phyloP scores from a whole-genome alignment of 768 basidiomycete species.

The Suillus lakei region DNA sequence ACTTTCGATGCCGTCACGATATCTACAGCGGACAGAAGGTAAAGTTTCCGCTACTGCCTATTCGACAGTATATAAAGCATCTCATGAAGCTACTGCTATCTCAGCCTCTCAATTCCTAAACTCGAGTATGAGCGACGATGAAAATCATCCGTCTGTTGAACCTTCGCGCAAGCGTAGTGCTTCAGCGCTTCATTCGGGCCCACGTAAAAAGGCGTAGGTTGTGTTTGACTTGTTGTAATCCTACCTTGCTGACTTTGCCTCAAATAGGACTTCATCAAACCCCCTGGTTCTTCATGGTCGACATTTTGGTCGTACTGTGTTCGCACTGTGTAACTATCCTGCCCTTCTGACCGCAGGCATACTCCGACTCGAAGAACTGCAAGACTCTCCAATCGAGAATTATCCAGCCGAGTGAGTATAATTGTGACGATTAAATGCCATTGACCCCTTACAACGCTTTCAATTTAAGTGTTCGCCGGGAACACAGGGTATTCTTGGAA shows the following conservation, averaged over 20 bases:
- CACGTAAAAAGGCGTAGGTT: background rate
- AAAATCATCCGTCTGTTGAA: background rate
- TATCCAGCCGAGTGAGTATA: background rate
- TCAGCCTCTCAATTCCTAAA: background rate
- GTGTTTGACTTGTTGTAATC: background rate
- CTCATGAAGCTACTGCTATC: background rate
- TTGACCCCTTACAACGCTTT: background rate
- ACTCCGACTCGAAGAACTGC: background rate
- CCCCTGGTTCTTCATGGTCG: slow-evolving; percentile 25
- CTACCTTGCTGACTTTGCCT: background rate
- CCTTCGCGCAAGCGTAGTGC: background rate
- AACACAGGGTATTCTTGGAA: background rate
- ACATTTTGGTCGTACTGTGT: slow-evolving; percentile 26
- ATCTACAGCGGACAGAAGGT: background rate
- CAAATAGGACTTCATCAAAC: slow-evolving; percentile 4
- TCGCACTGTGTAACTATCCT: slow-evolving; percentile 21
- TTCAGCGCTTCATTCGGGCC: background rate
- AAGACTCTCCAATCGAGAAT: background rate
- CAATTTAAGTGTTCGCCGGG: background rate
- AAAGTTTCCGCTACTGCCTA: background rate
- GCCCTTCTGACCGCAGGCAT: background rate
- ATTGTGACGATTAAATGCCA: background rate
- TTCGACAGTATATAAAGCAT: background rate
- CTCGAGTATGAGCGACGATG: background rate
- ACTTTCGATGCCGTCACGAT: background rate